phyloP scores from a whole-genome alignment of 1,284 basidiomycete species.

The Ustilago bromivora region DNA sequence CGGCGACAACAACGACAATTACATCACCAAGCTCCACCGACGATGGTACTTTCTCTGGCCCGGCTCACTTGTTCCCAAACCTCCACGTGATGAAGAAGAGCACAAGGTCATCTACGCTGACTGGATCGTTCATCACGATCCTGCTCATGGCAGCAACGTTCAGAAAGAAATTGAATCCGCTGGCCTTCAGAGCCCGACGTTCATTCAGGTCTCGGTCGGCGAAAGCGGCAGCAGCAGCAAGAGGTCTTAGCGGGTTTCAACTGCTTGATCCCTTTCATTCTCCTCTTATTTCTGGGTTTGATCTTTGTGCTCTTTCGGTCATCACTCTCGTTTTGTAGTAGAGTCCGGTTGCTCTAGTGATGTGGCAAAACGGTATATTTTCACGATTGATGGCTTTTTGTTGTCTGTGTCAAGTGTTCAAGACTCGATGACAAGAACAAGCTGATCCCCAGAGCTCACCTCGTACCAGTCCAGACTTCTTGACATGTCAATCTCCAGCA shows the following conservation, averaged over 20 bases:
- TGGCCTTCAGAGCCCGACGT: neutral
- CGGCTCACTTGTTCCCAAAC: constrained; percentile 9
- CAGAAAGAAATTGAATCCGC: neutral
- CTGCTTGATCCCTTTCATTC: neutral
- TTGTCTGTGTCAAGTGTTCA: neutral
- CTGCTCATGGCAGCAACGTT: neutral
- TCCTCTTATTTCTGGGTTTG: neutral
- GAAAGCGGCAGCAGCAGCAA: neutral
- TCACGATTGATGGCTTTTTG: neutral
- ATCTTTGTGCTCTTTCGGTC: neutral
- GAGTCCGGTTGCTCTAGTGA: neutral
- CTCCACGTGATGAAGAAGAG: neutral
- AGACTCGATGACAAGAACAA: constrained; percentile 23
- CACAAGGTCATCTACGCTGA: neutral
- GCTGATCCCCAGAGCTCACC: constrained; percentile 24
- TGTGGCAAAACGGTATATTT: neutral
- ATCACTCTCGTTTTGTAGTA: neutral
- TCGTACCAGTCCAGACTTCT: constrained; percentile 52
- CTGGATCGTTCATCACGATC: neutral
- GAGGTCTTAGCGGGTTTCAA: neutral
- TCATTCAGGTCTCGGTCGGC: neutral
- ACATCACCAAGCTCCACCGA: neutral
- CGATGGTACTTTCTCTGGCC: constrained; percentile 10
- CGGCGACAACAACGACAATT: neutral
- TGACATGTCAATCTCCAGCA: constrained; percentile 44